phyloP scores from a whole-genome alignment of 2,329 filamentous ascomycete genomes.

The Penicillium verrucosum region DNA sequence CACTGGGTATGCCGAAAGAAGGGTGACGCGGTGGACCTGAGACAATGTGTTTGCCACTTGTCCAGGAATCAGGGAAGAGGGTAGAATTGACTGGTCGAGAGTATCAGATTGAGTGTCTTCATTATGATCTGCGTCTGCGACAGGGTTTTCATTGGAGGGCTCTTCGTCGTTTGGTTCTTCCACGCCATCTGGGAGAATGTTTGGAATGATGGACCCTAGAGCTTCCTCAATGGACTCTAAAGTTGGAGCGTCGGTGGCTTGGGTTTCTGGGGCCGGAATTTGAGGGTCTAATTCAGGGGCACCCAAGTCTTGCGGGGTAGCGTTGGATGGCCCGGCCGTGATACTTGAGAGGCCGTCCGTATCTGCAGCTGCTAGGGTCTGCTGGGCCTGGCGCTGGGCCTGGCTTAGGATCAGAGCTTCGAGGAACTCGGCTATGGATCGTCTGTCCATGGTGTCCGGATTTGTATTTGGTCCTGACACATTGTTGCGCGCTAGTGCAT shows the following conservation, averaged over 20 bases:
- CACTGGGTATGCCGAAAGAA: conserved; percentile 42
- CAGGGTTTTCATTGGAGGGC: conserved; percentile 10
- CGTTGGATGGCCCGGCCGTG: conserved; percentile 18
- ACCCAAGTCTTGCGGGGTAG: conserved; percentile 11
- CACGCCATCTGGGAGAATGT: conserved; percentile 31
- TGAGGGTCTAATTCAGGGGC: conserved; percentile 6
- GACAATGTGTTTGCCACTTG: conserved; percentile 11
- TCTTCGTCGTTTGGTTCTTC: conserved; percentile 30
- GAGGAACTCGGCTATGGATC: conserved; percentile 36
- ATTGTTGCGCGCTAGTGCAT: conserved; percentile 14
- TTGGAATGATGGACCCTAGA: conserved; percentile 14
- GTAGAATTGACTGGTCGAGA: conserved; percentile 16
- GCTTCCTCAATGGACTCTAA: conserved; percentile 11
- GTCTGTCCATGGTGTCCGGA: conserved; percentile 22
- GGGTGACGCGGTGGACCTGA: conserved; percentile 39
- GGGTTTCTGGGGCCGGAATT: conserved; percentile 4
- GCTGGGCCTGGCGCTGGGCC: conserved; percentile 21
- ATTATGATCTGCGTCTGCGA: conserved; percentile 9
- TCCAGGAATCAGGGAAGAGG: conserved; percentile 17
- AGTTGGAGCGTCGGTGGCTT: conserved; percentile 1
- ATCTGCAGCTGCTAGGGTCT: conserved; percentile 13
- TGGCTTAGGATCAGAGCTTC: conserved; percentile 35
- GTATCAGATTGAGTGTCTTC: conserved; percentile 14
- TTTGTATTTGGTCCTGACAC: conserved; percentile 10
- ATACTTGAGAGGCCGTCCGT: conserved; percentile 26